Evolutionary conservation across 495 filamentous ascomycete species (phyloP), one percentile per base, ranked within the genome.

Genomic region (Trichoderma reesei): DNA sequence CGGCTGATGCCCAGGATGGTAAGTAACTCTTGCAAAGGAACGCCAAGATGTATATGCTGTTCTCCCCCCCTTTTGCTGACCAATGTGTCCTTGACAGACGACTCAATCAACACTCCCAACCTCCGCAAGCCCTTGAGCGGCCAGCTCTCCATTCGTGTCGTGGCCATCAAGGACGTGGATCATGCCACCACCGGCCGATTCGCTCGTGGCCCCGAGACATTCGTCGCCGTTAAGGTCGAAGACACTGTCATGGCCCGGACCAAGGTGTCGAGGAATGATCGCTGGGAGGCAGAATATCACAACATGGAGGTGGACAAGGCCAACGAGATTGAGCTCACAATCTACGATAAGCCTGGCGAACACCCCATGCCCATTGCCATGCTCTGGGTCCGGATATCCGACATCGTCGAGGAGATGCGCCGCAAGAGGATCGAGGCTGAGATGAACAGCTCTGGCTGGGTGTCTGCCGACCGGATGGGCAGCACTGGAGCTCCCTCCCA

Each of bases 401-500:
- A 99, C 73, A 96, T 99, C 67, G 91, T 88, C 34, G 94, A 99
- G 69, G 94, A 98, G 74, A 92, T 98, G 82, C 89, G 94, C 67
- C 88, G 91, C 60, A 98, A 97, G 81, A 97, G 89, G 78, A 92
- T 99, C 66, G 95, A 98, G 73, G 86, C 90, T 4, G 94, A 99
- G 69, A 86, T 96, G 65, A 92, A 91, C 68, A 84, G 83, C 62
- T 87, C 88, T 48, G 94, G 93, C 54, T 99, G 94, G 94, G 94
- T 96, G 63, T 96, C 95, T 62, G 94, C 94, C 41, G 93, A 97
- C 70, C 88, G 90, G 66, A 92, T 98, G 86, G 89, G 77, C n/a
- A 81, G 83, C 60, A 20, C 38, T n/a, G 73, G 76, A n/a, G 67
- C 34, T 8, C 80, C 80, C 42, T 62, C 78, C 33, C 82, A 83